Conservation (phyloP, 306 rosid species). For the Cicer arietinum region DNA sequence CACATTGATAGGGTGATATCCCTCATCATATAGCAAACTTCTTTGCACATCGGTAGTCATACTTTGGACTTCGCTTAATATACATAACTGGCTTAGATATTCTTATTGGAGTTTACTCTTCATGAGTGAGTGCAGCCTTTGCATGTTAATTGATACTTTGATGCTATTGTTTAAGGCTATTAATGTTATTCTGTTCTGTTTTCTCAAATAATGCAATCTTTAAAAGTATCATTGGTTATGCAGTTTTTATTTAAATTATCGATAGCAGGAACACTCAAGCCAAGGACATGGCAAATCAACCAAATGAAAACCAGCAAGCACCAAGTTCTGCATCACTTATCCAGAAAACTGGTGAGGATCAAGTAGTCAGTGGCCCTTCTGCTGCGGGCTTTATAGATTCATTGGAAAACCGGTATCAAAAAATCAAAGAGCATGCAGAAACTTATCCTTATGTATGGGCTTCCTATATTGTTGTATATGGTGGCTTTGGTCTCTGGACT, state of each 20-base stretch:
- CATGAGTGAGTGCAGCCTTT: not conserved
- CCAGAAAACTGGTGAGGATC: slow-evolving; percentile 55
- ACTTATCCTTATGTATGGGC: slow-evolving; percentile 89
- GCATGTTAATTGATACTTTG: not conserved
- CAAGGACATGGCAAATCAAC: slow-evolving; percentile 45
- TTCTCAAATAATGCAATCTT: slow-evolving; percentile 20
- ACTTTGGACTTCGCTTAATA: slow-evolving; percentile 22
- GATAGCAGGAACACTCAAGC: slow-evolving; percentile 12
- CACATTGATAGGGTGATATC: not conserved
- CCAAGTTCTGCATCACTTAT: slow-evolving; percentile 41
- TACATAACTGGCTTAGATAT: slow-evolving; percentile 6
- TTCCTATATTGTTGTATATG: slow-evolving; percentile 79
- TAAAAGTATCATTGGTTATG: slow-evolving; percentile 35
- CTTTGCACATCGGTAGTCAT: not conserved
- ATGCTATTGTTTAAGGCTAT: slow-evolving; percentile 15
- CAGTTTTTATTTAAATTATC: slow-evolving; percentile 36
- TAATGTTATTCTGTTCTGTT: not conserved
- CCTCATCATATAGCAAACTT: not conserved
- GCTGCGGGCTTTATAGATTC: slow-evolving; percentile 49
- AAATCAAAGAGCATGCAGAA: slow-evolving; percentile 72
- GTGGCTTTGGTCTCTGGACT: slow-evolving; percentile 73
- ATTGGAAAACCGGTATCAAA: slow-evolving; percentile 57
- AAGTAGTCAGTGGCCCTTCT: slow-evolving; percentile 37
- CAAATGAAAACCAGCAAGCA: slow-evolving; percentile 42
- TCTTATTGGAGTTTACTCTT: slow-evolving; percentile 20